Evolutionary conservation across 75 land plant species (phyloP).

Genomic region (Pinus albicaulis): DNA sequence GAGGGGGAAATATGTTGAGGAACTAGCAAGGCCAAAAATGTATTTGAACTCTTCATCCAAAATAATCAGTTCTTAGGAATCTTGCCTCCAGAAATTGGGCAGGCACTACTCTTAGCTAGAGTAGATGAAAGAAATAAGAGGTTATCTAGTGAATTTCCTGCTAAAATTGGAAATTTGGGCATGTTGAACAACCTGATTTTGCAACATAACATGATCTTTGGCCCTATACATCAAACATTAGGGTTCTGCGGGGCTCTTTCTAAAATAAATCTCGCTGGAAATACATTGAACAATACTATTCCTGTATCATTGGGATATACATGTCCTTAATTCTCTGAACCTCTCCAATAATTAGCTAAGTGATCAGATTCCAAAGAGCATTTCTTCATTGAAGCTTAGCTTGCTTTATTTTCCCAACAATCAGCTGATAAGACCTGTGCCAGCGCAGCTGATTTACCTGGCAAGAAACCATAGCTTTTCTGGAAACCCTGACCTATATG

Average conservation of each 20-base stretch:
- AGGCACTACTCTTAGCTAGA: conserved; percentile 20
- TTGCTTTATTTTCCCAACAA: conserved; percentile 70
- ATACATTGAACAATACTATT: conserved; percentile 59
- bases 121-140: conserved; percentile 40
- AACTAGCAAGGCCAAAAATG: conserved; percentile 33
- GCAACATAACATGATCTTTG: conserved; percentile 45
- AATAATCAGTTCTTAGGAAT: conserved; percentile 51
- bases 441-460: conserved; percentile 30
- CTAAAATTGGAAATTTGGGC: conserved; percentile 32
- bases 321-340: conserved; percentile 50
- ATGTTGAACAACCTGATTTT: conserved; percentile 34
- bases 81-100: conserved; percentile 50
- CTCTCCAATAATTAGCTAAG: conserved; percentile 62
- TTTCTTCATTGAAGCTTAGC: conserved; percentile 46
- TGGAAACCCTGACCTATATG: conserved; percentile 68
- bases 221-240: conserved; percentile 48
- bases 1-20: conserved; percentile 52
- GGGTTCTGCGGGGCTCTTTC: conserved; percentile 35
- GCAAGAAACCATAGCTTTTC: conserved; percentile 47
- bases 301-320: conserved; percentile 59
- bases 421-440: conserved; percentile 60
- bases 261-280: conserved; percentile 40
- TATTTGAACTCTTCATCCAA: conserved; percentile 23
- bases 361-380: conserved; percentile 60
- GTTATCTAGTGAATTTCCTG: conserved; percentile 52